Percentiles rank a stretch among this genome's conserved stretches.
Conservation (phyloP, 495 filamentous ascomycete species). For the Cudoniella acicularis region DNA sequence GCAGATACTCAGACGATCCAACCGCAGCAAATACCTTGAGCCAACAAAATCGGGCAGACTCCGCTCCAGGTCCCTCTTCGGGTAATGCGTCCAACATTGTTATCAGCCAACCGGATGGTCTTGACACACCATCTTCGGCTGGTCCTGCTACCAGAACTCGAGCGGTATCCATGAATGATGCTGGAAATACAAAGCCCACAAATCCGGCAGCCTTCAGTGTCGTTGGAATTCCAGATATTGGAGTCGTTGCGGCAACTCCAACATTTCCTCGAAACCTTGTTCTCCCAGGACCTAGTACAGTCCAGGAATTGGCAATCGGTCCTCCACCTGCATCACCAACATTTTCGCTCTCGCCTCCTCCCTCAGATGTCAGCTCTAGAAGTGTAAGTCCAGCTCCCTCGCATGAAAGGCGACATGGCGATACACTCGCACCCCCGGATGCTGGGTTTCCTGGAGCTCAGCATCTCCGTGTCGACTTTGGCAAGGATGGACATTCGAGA, state of each 20-base stretch:
- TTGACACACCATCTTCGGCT: background rate
- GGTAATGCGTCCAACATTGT: conserved; percentile 16
- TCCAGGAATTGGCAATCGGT: background rate
- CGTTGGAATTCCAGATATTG: conserved; percentile 22
- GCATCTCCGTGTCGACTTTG: conserved; percentile 15
- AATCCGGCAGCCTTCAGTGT: conserved; percentile 17
- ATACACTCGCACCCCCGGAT: conserved; percentile 24
- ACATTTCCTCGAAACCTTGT: conserved; percentile 12
- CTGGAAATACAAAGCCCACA: conserved; percentile 3
- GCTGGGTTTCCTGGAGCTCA: conserved; percentile 23
- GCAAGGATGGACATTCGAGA: conserved; percentile 1
- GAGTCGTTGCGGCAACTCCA: conserved; percentile 24
- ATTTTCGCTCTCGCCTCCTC: conserved; percentile 37
- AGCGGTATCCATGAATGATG: conserved; percentile 68
- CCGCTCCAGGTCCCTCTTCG: conserved; percentile 16
- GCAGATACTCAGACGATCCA: conserved; percentile 69
- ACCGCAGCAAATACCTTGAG: conserved; percentile 11
- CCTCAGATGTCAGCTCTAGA: conserved; percentile 26
- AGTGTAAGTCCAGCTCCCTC: conserved; percentile 21
- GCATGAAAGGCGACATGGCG: conserved; percentile 6
- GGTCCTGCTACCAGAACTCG: conserved; percentile 31
- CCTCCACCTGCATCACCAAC: conserved; percentile 26
- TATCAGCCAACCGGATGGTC: conserved; percentile 12
- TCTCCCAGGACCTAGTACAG: background rate
- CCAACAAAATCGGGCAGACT: conserved; percentile 21